A percentile compares a stretch with the other conserved stretches of the same genome.
These are phyloP conservation scores for Salix brachista DNA, from an alignment of 345 rosid species.

Conservation along the genomic window DNA sequence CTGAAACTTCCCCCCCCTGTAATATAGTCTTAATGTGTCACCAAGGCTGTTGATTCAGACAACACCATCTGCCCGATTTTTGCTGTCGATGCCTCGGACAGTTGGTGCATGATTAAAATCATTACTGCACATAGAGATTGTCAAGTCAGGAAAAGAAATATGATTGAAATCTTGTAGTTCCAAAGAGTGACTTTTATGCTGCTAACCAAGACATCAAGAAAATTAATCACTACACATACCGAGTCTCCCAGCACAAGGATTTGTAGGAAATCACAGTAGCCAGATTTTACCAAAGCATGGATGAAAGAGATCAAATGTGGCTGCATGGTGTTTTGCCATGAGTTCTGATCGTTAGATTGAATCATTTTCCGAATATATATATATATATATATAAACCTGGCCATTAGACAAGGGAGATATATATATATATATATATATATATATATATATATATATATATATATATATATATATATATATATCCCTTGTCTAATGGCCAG, in stretches of 20 bases:
- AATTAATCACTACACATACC: neutral
- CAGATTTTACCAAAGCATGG: neutral
- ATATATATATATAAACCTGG: neutral
- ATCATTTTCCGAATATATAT: neutral
- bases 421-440: too few species aligned
- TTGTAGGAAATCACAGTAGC: neutral
- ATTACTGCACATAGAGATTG: conserved; percentile 31
- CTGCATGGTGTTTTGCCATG: too few species aligned
- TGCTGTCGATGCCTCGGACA: conserved; percentile 36
- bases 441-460: too few species aligned
- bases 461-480: neutral
- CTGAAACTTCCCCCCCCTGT: conserved; percentile 33
- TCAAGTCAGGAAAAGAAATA: conserved; percentile 6
- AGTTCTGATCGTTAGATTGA: neutral
- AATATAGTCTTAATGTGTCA: conserved; percentile 20
- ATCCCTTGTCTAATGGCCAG: neutral
- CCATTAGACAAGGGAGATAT: too few species aligned
- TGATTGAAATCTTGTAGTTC: neutral
- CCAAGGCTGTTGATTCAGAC: conserved; percentile 8
- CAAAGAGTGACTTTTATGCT: neutral
- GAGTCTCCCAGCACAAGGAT: neutral
- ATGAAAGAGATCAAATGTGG: neutral
- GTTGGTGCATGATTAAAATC: conserved; percentile 37
- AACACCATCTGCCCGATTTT: conserved; percentile 40
- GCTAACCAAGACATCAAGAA: neutral